Evolutionary conservation across 169 alveolate genomes (phyloP), one percentile per base, ranked within the genome.

Genomic region (Haemoproteus tartakovskyi): DNA sequence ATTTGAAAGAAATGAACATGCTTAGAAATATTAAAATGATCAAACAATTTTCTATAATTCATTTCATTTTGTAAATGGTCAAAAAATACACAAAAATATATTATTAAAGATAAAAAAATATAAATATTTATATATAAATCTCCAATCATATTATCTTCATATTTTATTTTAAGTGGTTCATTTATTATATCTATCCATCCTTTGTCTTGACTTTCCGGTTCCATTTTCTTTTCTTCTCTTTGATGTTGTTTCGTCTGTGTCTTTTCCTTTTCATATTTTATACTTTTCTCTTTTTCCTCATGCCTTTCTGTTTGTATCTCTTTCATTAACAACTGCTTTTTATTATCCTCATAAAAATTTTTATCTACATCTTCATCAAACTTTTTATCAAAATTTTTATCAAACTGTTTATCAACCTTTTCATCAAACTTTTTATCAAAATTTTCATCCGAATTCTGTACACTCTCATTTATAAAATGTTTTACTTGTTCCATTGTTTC

Each of bases 91-190:
- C 84, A 70, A 56, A 70, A 70, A 45, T 56, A 70, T 16, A 70
- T 70, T 21, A 70, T 61, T 46, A 70, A 19, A 12, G 84, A 70
- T 38, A 70, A 59, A 37, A 70, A 70, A 29, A 70, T 41, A 19
- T 56, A 70, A 50, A 70, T 56, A 24, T 70, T 70, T 46, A 70
- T 70, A 48, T 70, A 70, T 48, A 70, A 70, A 19, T 70, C 84
- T 6, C 84, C 19, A 5, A 70, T 45, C 27, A 70, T 56, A 60
- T 70, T 26, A 16, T 70, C 84, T 26, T 70, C 78, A 36, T 19
- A 70, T 30, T 56, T 70, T 29, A 70, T 70, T 1, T 30, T 43
- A 22, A 70, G 46, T 9, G 84, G 84, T 47, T 70, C 84, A 24
- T 70, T 70, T 22, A 24, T 27, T 19, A 57, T 21, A 1, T 43